Evolutionary conservation across 345 rosid genomes (phyloP).

Genomic region (Ceriops tagal): DNA sequence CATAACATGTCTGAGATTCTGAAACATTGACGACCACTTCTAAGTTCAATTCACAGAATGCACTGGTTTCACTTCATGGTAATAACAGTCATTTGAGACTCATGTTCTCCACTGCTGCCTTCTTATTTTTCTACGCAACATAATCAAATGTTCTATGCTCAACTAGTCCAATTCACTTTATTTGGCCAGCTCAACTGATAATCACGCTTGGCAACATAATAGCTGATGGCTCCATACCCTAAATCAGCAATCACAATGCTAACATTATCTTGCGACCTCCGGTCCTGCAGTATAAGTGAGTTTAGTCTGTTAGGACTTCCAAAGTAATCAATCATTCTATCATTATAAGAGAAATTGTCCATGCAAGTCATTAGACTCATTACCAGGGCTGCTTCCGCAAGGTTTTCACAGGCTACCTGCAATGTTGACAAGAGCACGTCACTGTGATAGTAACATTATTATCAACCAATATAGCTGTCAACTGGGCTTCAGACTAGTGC

Average conservation of each 20-base stretch:
- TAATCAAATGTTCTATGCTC: too few species aligned
- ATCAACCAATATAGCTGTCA: not conserved
- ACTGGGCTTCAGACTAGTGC: not conserved
- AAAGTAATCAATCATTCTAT: not conserved
- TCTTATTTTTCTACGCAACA: too few species aligned
- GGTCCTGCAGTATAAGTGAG: conserved; percentile 53
- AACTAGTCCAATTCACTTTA: too few species aligned
- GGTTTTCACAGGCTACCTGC: conserved; percentile 89
- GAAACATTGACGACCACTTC: too few species aligned
- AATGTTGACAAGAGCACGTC: conserved; percentile 16
- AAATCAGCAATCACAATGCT: conserved; percentile 77
- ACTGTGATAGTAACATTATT: not conserved
- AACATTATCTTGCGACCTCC: conserved; percentile 66
- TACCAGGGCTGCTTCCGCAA: conserved; percentile 77
- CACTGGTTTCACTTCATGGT: too few species aligned
- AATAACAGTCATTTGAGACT: too few species aligned
- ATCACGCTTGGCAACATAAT: too few species aligned
- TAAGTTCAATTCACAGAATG: too few species aligned
- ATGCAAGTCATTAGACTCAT: conserved; percentile 33
- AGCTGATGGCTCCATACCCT: conserved; percentile 43
- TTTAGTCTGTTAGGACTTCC: conserved; percentile 11
- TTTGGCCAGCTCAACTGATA: too few species aligned
- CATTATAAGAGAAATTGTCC: not conserved
- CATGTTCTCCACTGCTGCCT: too few species aligned
- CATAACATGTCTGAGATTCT: too few species aligned